Percentiles rank a stretch among this genome's conserved stretches.
Evolutionary conservation across 192 early-diverging fungal species (phyloP).

Genomic region (Linnemannia exigua): DNA sequence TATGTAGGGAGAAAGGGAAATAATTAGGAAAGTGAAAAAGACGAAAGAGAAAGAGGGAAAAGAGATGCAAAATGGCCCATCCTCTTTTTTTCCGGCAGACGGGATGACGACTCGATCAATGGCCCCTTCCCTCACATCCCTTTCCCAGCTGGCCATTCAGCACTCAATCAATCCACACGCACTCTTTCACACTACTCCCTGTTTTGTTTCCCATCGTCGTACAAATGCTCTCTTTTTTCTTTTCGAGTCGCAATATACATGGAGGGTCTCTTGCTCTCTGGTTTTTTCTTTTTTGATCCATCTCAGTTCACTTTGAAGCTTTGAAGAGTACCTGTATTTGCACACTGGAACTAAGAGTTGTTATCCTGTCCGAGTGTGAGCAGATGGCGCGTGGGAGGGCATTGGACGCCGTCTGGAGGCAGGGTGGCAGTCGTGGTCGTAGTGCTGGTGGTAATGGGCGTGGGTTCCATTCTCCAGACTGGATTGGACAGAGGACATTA

Average conservation of each 20-base stretch:
- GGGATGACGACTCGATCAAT: not conserved
- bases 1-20: not conserved
- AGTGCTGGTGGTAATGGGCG: too few relatives aligned
- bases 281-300: not conserved
- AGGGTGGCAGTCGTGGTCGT: too few relatives aligned
- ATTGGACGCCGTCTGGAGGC: too few relatives aligned
- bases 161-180: not conserved
- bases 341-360: too few relatives aligned
- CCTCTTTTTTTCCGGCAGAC: not conserved
- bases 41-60: not conserved
- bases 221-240: not conserved
- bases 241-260: not conserved
- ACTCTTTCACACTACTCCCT: not conserved
- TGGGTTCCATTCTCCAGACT: too few relatives aligned
- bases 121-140: not conserved
- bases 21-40: not conserved
- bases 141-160: too few relatives aligned
- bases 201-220: conserved; percentile 3
- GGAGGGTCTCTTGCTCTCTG: not conserved
- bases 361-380: too few relatives aligned
- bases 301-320: too few relatives aligned
- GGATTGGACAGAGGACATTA: too few relatives aligned
- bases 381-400: too few relatives aligned
- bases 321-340: too few relatives aligned
- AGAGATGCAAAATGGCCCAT: not conserved